Evolutionary conservation across 2,329 filamentous ascomycete species (phyloP), one percentile per base, ranked within the genome.

Genomic region (Paracorniculantispora psalliotae): DNA sequence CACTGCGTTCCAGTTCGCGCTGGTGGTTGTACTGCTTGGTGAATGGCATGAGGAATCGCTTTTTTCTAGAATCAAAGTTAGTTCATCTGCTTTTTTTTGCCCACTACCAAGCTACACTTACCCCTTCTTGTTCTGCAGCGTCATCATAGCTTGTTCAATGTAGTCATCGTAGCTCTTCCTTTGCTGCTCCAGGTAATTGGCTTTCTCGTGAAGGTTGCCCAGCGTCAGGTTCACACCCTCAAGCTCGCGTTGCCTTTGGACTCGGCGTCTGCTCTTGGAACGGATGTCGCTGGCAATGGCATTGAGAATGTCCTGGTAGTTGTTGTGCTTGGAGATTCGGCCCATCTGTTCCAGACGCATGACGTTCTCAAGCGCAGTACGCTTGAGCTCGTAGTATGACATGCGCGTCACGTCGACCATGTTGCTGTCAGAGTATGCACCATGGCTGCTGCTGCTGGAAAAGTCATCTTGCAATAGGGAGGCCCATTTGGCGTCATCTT

Each of bases 1-100:
- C 94, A 8, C 89, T 89, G 60, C 91, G 89, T 70, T 97, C 91
- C 33, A 99, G 86, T 76, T 99, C 94, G 64, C 92, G 88, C 77
- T 97, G 92, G 75, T 99, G 94, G 74, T 97, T 96, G 84, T 96
- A 99, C 74, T 99, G 94, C 70, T 96, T 96, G 25, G 93, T 97
- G 73, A 99, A 99, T 15, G 94, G 94, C 72, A 99, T 83, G 59
- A 97, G 82, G 80, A 97, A 97, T 56, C 89, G 85, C 73, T 96
- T 96, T 78, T 96, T 96, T 62, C 88, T 87, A 66, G 53, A 50
- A n/a, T 26, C n/a, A 12, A 21, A 52, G 62, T 65, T 62, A 64
- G 65, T 63, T n/a, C n/a, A 30, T 59, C 59, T 52, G 59, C 15
- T 15, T 23, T 23, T 9, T 1, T 28, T n/a, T n/a, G n/a, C n/a